Base-by-base conservation (phyloP, 345 rosid species). In the Salix koriyanagi region DNA sequence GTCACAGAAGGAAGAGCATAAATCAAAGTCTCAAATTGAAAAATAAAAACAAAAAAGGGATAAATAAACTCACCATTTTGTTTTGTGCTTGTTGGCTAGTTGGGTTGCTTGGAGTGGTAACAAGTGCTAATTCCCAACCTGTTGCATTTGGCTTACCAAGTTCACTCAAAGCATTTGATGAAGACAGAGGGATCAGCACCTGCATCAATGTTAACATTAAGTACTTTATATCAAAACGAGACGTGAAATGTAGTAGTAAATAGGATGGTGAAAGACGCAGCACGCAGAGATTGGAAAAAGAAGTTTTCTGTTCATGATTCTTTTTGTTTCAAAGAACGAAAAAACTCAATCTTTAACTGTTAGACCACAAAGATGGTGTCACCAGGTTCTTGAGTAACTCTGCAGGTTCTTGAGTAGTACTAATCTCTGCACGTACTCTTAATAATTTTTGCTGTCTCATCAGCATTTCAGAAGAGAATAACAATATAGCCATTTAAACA, bases 71-170 rank as follows among this genome's bases (percentile, higher is more conserved):
- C 72, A 94, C 98, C 81, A 94, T 69, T 79, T 91, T 88, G 80
- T 71, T 87, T 56, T 88, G 87, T 19, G 65, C 44, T 0, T 64
- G 46, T 5, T 75, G 88, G 75, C 79, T 72, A 15, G 76, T 67
- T 44, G 85, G 77, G 85, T 83, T 88, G 85, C 84, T 87, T 10
- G 91, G 95, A 36, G 96, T 73, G 50, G 96, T 87, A 77, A 93
- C 94, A 56, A 96, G 86, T n/a, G 99, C 91, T 68, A 96, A 89
- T 82, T 96, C 99, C 99, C 99, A 96, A 61, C 99, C 99, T 10
- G 81, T 78, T 76, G 91, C 90, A 72, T 87, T 83, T 1, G 81
- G 78, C 52, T 15, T 11, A 13, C 75, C 81, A 21, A 91, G 84
- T 70, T 87, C 89, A 83, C 82, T 85, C 76, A 88, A 83, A 71